Evolutionary conservation across 1,284 basidiomycete genomes (phyloP).

Genomic region (Cryptococcus neoformans): DNA sequence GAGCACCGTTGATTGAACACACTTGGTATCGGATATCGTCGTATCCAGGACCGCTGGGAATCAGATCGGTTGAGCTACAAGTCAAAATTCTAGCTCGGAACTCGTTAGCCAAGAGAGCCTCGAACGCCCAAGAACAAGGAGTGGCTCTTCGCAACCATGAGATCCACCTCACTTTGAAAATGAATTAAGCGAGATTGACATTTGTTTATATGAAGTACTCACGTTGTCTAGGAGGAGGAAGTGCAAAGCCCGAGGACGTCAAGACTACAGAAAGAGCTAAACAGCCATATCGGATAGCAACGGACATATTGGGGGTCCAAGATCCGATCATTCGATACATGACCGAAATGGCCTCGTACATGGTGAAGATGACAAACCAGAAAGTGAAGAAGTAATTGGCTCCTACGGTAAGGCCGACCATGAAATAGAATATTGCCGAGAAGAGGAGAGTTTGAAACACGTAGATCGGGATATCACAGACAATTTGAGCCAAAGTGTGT

Average conservation of each 20-base stretch:
- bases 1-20: constrained; percentile 44
- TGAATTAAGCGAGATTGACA: constrained; percentile 46
- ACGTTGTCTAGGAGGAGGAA: not conserved
- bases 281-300: not conserved
- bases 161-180: constrained; percentile 48
- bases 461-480: constrained; percentile 52
- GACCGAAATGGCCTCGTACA: constrained; percentile 51
- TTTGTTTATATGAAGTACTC: not conserved
- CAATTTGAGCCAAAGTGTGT: not conserved
- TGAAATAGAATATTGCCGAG: constrained; percentile 51
- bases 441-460: constrained; percentile 53
- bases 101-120: not conserved
- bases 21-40: constrained; percentile 47
- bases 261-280: constrained; percentile 31
- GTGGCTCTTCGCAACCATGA: constrained; percentile 60
- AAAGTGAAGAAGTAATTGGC: constrained; percentile 40
- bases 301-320: not conserved
- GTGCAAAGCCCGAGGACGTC: not conserved
- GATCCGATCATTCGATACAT: not conserved
- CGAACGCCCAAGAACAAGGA: not conserved
- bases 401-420: constrained; percentile 1
- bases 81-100: not conserved
- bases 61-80: not conserved
- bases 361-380: constrained; percentile 44
- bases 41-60: not conserved